Percentiles rank a stretch among this genome's conserved stretches.
Conservation (phyloP, 805 yeast species). For the Wickerhamomyces ciferrii region DNA sequence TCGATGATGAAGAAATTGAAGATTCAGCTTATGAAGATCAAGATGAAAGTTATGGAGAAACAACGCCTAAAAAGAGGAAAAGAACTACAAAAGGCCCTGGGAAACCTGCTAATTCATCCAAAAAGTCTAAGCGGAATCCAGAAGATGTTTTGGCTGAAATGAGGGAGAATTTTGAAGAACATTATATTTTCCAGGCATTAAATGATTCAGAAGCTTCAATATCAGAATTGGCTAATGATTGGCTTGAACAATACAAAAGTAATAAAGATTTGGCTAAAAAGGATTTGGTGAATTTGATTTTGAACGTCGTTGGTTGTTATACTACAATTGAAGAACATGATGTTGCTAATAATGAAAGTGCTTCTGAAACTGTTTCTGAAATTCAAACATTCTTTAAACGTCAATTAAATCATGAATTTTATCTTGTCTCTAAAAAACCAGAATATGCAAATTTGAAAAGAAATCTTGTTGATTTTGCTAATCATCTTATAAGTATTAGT, state of each 20-base stretch:
- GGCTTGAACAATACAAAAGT: slow-evolving; percentile 48
- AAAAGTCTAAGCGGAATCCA: slow-evolving; percentile 6
- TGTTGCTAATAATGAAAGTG: slow-evolving; percentile 61
- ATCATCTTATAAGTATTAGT: slow-evolving; percentile 42
- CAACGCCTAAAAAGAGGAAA: slow-evolving; percentile 9
- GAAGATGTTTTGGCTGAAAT: slow-evolving; percentile 27
- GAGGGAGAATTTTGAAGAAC: slow-evolving; percentile 38
- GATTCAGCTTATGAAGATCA: slow-evolving; percentile 15
- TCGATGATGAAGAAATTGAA: slow-evolving; percentile 17
- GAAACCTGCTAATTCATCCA: slow-evolving; percentile 2
- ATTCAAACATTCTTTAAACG: slow-evolving; percentile 55
- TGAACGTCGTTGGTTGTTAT: slow-evolving; percentile 70
- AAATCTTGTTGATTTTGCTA: slow-evolving; percentile 52
- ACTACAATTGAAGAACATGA: slow-evolving; percentile 71
- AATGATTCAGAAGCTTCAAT: slow-evolving; percentile 44
- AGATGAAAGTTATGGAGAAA: slow-evolving; percentile 10
- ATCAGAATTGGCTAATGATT: slow-evolving; percentile 46
- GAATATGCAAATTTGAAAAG: slow-evolving; percentile 42
- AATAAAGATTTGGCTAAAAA: slow-evolving; percentile 46
- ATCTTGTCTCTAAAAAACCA: slow-evolving; percentile 48
- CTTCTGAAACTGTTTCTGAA: slow-evolving; percentile 70
- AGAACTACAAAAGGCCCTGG: background rate
- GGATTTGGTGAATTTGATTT: slow-evolving; percentile 59
- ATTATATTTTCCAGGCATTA: slow-evolving; percentile 45
- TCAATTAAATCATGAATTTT: slow-evolving; percentile 66